Evolutionary conservation across 257 asterid genomes (phyloP).

Genomic region (Solanum neorickii): DNA sequence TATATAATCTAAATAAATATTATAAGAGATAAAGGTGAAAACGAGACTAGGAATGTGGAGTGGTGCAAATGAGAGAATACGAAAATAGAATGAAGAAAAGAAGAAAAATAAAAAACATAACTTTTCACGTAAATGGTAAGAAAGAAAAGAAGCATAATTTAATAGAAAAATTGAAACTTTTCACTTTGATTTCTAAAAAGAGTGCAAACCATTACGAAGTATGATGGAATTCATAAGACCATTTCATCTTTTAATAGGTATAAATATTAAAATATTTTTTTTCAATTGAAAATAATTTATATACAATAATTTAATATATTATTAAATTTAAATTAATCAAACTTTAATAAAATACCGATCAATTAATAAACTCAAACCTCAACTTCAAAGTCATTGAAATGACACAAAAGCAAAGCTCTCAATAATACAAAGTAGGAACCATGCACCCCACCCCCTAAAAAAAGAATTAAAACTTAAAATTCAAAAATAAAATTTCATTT

Average conservation of each 20-base stretch:
- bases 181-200: background rate
- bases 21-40: background rate
- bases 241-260: background rate
- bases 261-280: too few relatives aligned
- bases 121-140: background rate
- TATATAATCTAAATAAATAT: too few relatives aligned
- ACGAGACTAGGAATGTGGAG: background rate
- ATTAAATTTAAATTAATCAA: too few relatives aligned
- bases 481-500: background rate
- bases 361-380: too few relatives aligned
- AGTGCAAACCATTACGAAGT: background rate
- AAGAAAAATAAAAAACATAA: too few relatives aligned
- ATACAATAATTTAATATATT: too few relatives aligned
- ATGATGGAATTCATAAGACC: background rate
- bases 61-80: background rate
- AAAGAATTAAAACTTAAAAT: background rate
- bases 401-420: background rate
- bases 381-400: too few relatives aligned
- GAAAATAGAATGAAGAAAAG: accelerated
- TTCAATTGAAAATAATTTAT: too few relatives aligned
- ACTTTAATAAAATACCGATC: too few relatives aligned
- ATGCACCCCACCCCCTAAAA: background rate
- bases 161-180: background rate
- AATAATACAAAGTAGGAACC: background rate
- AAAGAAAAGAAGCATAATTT: too few relatives aligned